A percentile compares a stretch with the other conserved stretches of the same genome.
These are phyloP conservation scores for Inonotus hispidus DNA, from an alignment of 1,284 basidiomycete species.

Conservation along the genomic window DNA sequence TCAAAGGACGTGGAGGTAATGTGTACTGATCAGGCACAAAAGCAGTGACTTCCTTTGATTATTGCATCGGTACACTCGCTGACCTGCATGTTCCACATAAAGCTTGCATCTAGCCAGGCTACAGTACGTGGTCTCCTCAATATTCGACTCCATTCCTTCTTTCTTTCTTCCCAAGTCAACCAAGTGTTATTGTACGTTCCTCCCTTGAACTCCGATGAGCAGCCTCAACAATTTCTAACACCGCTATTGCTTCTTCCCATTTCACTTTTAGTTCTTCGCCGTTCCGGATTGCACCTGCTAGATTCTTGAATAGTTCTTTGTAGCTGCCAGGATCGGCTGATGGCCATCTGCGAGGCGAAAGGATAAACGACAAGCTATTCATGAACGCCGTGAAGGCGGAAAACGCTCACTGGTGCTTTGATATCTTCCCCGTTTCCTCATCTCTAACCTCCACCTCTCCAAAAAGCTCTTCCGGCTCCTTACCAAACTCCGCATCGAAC, in stretches of 20 bases:
- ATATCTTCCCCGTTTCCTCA: conserved; percentile 39
- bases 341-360: no score
- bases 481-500: conserved; percentile 42
- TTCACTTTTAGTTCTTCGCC: conserved; percentile 53
- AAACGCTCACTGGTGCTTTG: conserved; percentile 39
- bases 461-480: conserved; percentile 55
- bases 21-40: no score
- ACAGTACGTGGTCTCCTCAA: no score
- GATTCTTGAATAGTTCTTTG: conserved; percentile 56
- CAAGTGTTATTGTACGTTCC: conserved; percentile 39
- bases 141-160: no score
- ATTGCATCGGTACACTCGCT: no score
- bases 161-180: no score
- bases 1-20: no score
- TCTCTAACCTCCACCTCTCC: conserved; percentile 54
- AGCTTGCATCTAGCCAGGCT: no score
- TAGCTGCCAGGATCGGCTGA: conserved; percentile 56
- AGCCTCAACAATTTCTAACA: conserved; percentile 71
- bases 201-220: conserved; percentile 60
- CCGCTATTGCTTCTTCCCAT: conserved; percentile 63
- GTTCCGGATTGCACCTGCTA: conserved; percentile 55
- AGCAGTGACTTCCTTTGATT: no score
- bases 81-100: no score
- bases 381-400: conserved; percentile 2
- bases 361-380: no score